Conservation (phyloP, 1,284 basidiomycete genomes). For the Trichosporon asahii region DNA sequence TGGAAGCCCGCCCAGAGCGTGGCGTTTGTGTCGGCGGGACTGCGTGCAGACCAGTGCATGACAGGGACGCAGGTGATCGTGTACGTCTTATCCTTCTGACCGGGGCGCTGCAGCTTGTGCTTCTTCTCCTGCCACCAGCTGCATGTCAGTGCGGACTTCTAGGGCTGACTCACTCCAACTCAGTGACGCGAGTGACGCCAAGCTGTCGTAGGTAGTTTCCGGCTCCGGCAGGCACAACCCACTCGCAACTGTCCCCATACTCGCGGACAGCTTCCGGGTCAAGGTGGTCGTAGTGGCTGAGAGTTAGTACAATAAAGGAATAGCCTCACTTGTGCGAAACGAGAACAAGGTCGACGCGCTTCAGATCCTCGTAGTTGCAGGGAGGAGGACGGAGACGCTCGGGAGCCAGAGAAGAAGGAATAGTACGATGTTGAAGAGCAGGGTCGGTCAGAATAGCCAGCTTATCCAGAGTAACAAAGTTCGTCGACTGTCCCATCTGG, state of each 20-base stretch:
- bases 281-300: slow-evolving; percentile 50
- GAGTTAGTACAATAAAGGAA: neutral
- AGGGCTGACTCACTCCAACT: slow-evolving; percentile 42
- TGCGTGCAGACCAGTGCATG: slow-evolving; percentile 55
- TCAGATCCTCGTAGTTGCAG: slow-evolving; percentile 50
- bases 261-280: slow-evolving; percentile 47
- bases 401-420: slow-evolving; percentile 51
- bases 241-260: slow-evolving; percentile 46
- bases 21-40: slow-evolving; percentile 53
- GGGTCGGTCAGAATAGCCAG: slow-evolving; percentile 56
- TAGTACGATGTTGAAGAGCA: slow-evolving; percentile 53
- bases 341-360: slow-evolving; percentile 52
- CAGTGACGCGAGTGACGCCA: slow-evolving; percentile 47
- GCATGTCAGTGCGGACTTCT: neutral
- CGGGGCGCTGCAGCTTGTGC: slow-evolving; percentile 30
- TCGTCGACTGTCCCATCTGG: slow-evolving; percentile 53
- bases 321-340: slow-evolving; percentile 53
- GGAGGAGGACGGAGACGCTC: slow-evolving; percentile 51
- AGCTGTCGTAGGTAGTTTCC: slow-evolving; percentile 40
- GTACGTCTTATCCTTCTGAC: slow-evolving; percentile 33
- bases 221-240: slow-evolving; percentile 48
- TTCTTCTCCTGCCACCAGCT: slow-evolving; percentile 50
- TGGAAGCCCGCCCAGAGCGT: slow-evolving; percentile 54
- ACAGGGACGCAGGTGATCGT: slow-evolving; percentile 46
- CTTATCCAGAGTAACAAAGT: slow-evolving; percentile 54